Evolutionary conservation across 1,284 basidiomycete genomes (phyloP).

Genomic region (Cryptococcus sp.): DNA sequence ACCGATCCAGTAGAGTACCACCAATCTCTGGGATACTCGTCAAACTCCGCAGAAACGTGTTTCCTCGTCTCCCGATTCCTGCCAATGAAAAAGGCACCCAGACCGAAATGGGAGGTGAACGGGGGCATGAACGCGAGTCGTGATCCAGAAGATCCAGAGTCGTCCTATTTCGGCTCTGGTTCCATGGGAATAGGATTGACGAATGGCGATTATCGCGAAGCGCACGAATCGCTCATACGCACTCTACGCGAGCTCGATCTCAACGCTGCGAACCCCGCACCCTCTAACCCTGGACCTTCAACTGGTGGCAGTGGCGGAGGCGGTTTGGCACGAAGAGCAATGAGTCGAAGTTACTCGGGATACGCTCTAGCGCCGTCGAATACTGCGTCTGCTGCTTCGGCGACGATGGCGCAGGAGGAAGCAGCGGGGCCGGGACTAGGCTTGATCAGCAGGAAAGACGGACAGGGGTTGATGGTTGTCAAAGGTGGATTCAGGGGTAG

Average conservation of each 20-base stretch:
- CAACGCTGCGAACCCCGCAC: background rate
- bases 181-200: constrained; percentile 29
- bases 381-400: background rate
- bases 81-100: constrained; percentile 23
- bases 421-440: constrained; percentile 8
- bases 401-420: constrained; percentile 1
- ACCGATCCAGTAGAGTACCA: constrained; percentile 45
- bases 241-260: constrained; percentile 33
- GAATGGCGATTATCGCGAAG: constrained; percentile 45
- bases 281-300: background rate
- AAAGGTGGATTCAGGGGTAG: constrained; percentile 34
- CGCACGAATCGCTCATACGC: constrained; percentile 41
- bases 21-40: constrained; percentile 37
- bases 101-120: constrained; percentile 35
- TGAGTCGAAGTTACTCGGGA: background rate
- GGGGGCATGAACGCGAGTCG: background rate
- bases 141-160: constrained; percentile 21
- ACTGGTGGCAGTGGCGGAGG: background rate
- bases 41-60: constrained; percentile 38
- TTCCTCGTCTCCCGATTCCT: constrained; percentile 46
- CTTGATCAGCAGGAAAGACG: constrained; percentile 2
- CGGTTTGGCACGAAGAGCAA: background rate
- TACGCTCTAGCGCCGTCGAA: background rate
- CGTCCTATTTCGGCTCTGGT: background rate
- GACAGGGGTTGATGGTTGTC: constrained; percentile 15